Evolutionary conservation across 2,329 filamentous ascomycete species (phyloP).

Genomic region (Berkeleyomyces rouxiae): DNA sequence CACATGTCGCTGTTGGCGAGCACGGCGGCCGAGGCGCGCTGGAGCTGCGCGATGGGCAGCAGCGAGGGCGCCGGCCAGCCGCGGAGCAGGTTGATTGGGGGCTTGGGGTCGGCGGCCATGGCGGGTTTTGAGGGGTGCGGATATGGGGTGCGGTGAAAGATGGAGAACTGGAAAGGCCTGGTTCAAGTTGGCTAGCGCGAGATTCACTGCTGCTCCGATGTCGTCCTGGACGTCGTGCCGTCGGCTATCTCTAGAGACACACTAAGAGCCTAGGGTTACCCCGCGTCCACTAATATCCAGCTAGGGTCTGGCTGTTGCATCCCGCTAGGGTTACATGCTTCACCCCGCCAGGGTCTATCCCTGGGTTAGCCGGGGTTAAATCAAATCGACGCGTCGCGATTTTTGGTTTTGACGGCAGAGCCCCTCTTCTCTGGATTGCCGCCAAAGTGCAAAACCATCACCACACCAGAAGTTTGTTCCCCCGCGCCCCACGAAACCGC

Average conservation of each 20-base stretch:
- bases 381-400: constrained; percentile 7
- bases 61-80: constrained; percentile 51
- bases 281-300: background rate
- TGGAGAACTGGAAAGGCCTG: background rate
- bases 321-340: background rate
- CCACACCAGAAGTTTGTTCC: too few relatives aligned
- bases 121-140: background rate
- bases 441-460: too few relatives aligned
- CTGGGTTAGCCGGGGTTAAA: constrained; percentile 4
- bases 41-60: constrained; percentile 47
- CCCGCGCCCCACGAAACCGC: too few relatives aligned
- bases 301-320: background rate
- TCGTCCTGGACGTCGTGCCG: too few relatives aligned
- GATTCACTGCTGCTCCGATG: too few relatives aligned
- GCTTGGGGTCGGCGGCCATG: constrained; percentile 19
- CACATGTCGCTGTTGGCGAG: constrained; percentile 43
- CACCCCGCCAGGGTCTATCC: background rate
- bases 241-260: background rate
- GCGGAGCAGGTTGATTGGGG: constrained; percentile 45
- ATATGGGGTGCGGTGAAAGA: background rate
- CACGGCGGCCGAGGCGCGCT: constrained; percentile 40
- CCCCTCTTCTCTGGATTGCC: too few relatives aligned
- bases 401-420: background rate
- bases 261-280: background rate
- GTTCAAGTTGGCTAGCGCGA: background rate